A percentile compares a stretch with the other conserved stretches of the same genome.
These are phyloP conservation scores for Claviceps arundinis DNA, from an alignment of 2,329 filamentous ascomycete genomes.

Conservation along the genomic window DNA sequence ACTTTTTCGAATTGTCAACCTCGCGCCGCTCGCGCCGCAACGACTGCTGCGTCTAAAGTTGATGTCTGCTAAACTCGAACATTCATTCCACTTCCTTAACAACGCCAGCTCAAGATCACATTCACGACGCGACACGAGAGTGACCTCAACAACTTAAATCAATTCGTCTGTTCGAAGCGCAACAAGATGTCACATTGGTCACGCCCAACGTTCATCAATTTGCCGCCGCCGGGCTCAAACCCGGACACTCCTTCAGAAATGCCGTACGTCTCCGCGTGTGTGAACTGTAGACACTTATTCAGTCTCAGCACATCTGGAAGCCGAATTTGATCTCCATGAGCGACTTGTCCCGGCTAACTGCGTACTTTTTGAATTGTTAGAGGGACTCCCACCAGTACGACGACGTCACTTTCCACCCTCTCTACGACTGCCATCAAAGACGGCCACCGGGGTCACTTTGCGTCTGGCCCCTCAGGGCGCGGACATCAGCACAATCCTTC, in stretches of 20 bases:
- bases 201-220: conserved; percentile 62
- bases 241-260: conserved; percentile 80
- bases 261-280: conserved; percentile 46
- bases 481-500: conserved; percentile 45
- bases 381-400: conserved; percentile 84
- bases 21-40: neutral
- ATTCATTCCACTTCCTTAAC: too few species aligned
- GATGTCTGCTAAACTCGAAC: too few species aligned
- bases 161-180: neutral
- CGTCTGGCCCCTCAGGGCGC: conserved; percentile 37
- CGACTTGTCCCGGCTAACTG: neutral
- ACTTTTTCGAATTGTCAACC: neutral
- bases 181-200: conserved; percentile 25
- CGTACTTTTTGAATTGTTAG: conserved; percentile 2
- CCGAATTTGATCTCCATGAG: neutral
- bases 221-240: conserved; percentile 70
- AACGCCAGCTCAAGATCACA: too few species aligned
- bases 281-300: neutral
- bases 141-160: too few species aligned
- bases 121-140: too few species aligned
- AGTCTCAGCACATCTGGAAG: neutral
- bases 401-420: conserved; percentile 79
- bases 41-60: too few species aligned
- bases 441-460: conserved; percentile 72
- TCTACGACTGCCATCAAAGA: conserved; percentile 95